Evolutionary conservation across 768 basidiomycete genomes (phyloP).

Genomic region (Suillus fuscotomentosus): DNA sequence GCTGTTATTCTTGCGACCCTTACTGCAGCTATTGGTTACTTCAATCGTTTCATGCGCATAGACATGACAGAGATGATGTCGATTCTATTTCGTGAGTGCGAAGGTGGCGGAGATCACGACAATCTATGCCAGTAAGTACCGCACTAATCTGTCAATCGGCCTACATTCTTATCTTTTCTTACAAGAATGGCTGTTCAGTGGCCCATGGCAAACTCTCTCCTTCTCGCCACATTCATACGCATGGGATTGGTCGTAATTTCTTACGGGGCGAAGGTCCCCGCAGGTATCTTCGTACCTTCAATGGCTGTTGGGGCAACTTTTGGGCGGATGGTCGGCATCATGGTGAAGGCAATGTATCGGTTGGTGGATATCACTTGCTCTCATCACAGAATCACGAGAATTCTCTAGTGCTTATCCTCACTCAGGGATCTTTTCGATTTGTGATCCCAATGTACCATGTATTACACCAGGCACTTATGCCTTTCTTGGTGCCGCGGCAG

Average conservation of each 20-base stretch:
- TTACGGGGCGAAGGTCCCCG: conserved; percentile 95
- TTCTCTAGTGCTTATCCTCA: conserved; percentile 70
- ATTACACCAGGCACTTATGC: conserved; percentile 99
- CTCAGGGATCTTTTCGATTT: conserved; percentile 87
- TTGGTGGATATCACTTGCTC: conserved; percentile 29
- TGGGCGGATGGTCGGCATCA: conserved; percentile 94
- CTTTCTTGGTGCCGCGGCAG: conserved; percentile 94
- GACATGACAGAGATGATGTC: conserved; percentile 98
- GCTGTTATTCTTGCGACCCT: conserved; percentile 83
- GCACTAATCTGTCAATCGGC: neutral
- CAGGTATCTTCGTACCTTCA: conserved; percentile 97
- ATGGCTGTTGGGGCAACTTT: conserved; percentile 99
- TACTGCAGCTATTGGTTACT: conserved; percentile 91
- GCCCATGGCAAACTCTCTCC: conserved; percentile 89
- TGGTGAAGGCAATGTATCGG: conserved; percentile 92
- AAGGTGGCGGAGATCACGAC: conserved; percentile 87
- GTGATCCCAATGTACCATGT: conserved; percentile 89
- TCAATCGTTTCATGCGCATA: conserved; percentile 90
- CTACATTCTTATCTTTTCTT: conserved; percentile 8
- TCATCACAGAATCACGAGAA: neutral
- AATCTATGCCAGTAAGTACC: conserved; percentile 90
- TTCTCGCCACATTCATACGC: conserved; percentile 89
- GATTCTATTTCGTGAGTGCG: conserved; percentile 93
- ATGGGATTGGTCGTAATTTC: conserved; percentile 85
- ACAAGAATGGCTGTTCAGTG: conserved; percentile 85